Conservation (phyloP, 2,329 filamentous ascomycete genomes). For the Aspergillus cejpii region DNA sequence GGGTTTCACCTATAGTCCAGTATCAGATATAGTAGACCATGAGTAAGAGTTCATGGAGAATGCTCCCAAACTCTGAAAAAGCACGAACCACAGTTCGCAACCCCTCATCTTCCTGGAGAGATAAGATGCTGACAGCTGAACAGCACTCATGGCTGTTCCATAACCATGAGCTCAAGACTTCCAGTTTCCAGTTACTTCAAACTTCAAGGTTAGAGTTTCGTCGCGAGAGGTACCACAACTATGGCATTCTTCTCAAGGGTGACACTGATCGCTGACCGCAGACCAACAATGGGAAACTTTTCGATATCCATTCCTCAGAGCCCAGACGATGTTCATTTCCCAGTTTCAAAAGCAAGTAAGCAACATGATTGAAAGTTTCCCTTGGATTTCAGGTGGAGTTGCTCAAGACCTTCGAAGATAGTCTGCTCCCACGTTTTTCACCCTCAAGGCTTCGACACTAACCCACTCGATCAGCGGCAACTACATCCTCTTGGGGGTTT, state of each 20-base stretch:
- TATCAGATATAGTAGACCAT: no score
- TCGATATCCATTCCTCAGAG: no score
- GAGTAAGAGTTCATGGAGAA: no score
- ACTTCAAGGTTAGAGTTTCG: not conserved
- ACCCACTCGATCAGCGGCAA: constrained; percentile 9
- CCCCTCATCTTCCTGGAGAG: no score
- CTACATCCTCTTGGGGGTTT: constrained; percentile 13
- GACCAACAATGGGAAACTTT: no score
- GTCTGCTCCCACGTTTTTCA: constrained; percentile 11
- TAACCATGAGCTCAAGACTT: not conserved
- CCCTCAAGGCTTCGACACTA: not conserved
- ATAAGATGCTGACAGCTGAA: no score
- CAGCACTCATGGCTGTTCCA: no score
- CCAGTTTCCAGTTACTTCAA: not conserved
- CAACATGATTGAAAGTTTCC: not conserved
- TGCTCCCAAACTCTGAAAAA: no score
- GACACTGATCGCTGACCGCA: not conserved
- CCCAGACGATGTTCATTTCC: no score
- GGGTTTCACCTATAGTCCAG: no score
- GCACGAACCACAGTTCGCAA: no score
- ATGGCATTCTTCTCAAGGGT: not conserved
- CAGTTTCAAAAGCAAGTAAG: no score
- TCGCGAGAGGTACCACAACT: not conserved
- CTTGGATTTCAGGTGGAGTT: constrained; percentile 4
- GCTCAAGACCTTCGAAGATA: constrained; percentile 11